A percentile compares a stretch with the other conserved stretches of the same genome.
These are phyloP conservation scores for Aphanomyces euteiches DNA, from an alignment of 352 stramenopile genomes.

Conservation along the genomic window DNA sequence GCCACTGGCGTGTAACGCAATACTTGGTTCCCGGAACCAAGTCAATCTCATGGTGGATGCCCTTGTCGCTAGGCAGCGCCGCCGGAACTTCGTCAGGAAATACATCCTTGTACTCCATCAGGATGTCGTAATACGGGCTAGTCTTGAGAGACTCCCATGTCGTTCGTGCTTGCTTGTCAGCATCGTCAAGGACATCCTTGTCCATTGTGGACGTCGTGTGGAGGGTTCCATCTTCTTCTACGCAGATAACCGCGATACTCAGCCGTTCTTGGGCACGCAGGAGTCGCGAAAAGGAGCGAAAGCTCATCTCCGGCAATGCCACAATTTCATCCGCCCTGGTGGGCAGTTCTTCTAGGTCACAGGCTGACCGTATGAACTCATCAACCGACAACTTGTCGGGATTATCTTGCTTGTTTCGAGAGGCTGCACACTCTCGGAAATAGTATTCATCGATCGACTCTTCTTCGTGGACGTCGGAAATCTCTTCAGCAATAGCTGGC, in stretches of 20 bases:
- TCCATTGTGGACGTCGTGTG: neutral
- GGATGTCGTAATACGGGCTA: neutral
- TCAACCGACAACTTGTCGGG: no score
- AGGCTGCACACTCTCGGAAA: no score
- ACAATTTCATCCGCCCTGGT: neutral
- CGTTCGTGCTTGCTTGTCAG: neutral
- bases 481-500: no score
- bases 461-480: no score
- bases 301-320: neutral
- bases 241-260: neutral
- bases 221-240: neutral
- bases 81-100: neutral
- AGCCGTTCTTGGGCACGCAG: neutral
- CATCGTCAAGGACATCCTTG: neutral
- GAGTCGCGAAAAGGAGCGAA: neutral
- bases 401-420: no score
- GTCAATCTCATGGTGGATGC: conserved; percentile 24
- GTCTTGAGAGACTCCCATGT: neutral
- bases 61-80: neutral
- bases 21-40: conserved; percentile 22
- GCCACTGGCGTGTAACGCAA: conserved; percentile 29
- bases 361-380: neutral
- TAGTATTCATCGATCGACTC: no score
- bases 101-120: conserved; percentile 1
- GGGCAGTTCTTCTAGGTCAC: neutral